Evolutionary conservation across 495 filamentous ascomycete species (phyloP), one percentile per base, ranked within the genome.

Genomic region (Penicillium desertorum): DNA sequence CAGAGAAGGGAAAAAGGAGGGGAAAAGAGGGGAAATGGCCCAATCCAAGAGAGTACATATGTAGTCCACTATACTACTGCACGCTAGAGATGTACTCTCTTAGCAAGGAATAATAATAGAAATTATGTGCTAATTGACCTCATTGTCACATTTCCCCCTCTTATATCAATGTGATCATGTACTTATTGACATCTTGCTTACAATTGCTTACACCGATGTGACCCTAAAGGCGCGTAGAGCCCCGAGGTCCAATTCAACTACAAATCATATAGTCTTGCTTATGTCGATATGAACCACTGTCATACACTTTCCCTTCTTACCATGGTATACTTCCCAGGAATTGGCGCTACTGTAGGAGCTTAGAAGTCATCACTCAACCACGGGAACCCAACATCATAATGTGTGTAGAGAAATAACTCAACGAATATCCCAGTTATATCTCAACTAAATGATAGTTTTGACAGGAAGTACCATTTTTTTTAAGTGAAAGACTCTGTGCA

Each of bases 201-300:
- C 27, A 29, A 30, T 3, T 25, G 22, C 44, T 12, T 45, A 10
- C 14, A 36, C 34, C 0, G 23, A 54, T 55, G 52, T 27, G 41
- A 55, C 52, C 27, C 51, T 53, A 4, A 53, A 53, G 51, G 51
- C 51, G 51, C 51, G 39, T 53, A 44, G 49, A 50, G 30, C 10
- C 23, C 23, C 0, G 4, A 34, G 1, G 30, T 34, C 30, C 30
- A 34, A 10, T 34, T 34, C 30, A 34, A 34, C 11, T 23, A 34
- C 27, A 34, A 12, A 45, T 23, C 6, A 32, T 32, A 27, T 2
- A 42, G 16, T 23, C 20, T 29, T 17, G 1, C 36, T 4, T 20
- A 37, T 34, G 36, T 39, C n/a, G 16, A 14, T 19, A 14, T 51
- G 9, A 14, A 10, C 17, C 25, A 19, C 4, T 23, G 27, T 37